phyloP scores from a whole-genome alignment of 2,329 filamentous ascomycete species.

The Trichoderma gracile region DNA sequence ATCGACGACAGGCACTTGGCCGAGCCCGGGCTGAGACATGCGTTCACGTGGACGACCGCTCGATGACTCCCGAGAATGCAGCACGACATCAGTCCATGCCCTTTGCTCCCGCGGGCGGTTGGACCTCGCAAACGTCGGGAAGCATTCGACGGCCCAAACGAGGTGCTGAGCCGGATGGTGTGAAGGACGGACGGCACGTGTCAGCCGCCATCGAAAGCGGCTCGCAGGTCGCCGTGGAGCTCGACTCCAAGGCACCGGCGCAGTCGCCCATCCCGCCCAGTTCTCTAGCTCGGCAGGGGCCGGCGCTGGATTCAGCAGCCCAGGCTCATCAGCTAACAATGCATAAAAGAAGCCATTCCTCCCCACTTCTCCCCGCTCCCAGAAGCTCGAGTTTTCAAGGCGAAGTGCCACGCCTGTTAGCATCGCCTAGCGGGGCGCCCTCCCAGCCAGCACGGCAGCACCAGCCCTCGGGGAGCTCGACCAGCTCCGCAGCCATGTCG shows the following conservation, averaged over 20 bases:
- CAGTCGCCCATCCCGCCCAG: conserved; percentile 31
- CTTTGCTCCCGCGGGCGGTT: conserved; percentile 57
- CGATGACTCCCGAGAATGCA: conserved; percentile 41
- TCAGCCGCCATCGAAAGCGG: conserved; percentile 50
- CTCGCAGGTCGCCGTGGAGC: conserved; percentile 35
- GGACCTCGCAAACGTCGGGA: conserved; percentile 55
- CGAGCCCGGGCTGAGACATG: conserved; percentile 1
- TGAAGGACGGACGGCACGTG: conserved; percentile 52
- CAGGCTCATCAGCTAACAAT: conserved; percentile 19
- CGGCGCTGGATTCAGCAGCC: conserved; percentile 27
- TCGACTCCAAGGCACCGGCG: conserved; percentile 28
- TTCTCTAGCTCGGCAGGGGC: conserved; percentile 26
- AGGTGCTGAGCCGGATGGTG: conserved; percentile 44
- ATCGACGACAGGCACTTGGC: conserved; percentile 31
- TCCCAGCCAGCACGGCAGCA: conserved; percentile 42
- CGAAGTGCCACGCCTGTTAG: conserved; percentile 51
- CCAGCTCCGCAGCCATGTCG: conserved; percentile 46
- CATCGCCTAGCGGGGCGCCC: conserved; percentile 44
- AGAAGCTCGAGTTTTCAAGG: conserved; percentile 57
- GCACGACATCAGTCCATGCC: conserved; percentile 61
- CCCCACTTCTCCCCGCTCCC: conserved; percentile 57
- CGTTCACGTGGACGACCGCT: conserved; percentile 10
- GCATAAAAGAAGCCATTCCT: conserved; percentile 48
- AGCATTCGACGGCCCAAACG: conserved; percentile 60
- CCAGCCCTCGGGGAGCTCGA: conserved; percentile 47